These are phyloP conservation scores for Neurospora sp. DNA, from an alignment of 495 filamentous ascomycete species.

Conservation along the genomic window DNA sequence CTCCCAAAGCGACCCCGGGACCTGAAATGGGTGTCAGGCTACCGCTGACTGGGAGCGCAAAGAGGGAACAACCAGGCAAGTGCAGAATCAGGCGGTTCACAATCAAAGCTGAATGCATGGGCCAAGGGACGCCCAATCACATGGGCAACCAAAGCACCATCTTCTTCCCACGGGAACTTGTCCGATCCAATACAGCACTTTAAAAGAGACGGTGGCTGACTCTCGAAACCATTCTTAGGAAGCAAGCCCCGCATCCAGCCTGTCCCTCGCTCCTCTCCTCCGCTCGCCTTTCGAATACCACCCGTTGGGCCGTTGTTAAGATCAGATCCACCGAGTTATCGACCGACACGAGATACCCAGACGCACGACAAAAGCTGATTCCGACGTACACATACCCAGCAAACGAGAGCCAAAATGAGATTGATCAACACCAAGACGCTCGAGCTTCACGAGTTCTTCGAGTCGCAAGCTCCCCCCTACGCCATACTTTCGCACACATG, in stretches of 20 bases:
- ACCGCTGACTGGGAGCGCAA: no score
- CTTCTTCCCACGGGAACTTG: no score
- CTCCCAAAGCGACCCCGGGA: rapidly evolving
- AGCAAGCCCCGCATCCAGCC: no score
- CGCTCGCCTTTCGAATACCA: neutral
- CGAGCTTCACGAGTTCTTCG: neutral
- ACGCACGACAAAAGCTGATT: neutral
- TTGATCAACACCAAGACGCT: slow-evolving; percentile 4
- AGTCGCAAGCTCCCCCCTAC: neutral
- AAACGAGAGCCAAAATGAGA: neutral
- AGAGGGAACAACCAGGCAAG: no score
- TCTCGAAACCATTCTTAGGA: no score
- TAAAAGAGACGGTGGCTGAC: no score
- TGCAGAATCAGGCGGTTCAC: no score
- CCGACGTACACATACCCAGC: neutral
- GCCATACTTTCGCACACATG: slow-evolving; percentile 9
- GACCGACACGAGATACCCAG: neutral
- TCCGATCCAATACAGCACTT: no score
- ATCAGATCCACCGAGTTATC: rapidly evolving
- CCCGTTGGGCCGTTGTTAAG: neutral
- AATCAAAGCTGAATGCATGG: no score
- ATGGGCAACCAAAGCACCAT: no score
- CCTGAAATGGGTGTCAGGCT: no score
- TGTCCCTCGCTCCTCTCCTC: neutral
- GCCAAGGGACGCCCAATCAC: no score